Conservation (phyloP, 441 rosid genomes). For the Codiaeum variegatum region DNA sequence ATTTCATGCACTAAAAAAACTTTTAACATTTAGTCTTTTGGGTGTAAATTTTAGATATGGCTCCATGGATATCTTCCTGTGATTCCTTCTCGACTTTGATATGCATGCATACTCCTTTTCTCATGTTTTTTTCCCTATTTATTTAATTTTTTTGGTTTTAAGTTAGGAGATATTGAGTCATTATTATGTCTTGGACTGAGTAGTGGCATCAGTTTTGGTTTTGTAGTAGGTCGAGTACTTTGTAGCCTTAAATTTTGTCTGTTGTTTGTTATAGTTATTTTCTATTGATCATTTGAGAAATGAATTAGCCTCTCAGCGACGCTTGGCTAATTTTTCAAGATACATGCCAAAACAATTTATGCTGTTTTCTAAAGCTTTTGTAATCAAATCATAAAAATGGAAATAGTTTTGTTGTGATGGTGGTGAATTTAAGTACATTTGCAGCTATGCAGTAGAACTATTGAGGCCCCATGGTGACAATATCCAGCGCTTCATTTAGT, state of each 20-base stretch:
- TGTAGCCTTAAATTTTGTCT: not conserved
- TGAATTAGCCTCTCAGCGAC: not conserved
- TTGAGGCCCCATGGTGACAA: too few relatives aligned
- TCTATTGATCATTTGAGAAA: conserved; percentile 12
- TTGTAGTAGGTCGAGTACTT: conserved; percentile 23
- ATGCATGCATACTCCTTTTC: conserved; percentile 27
- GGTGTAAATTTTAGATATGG: conserved; percentile 52
- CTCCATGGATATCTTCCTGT: conserved; percentile 26
- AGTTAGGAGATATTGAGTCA: conserved; percentile 25
- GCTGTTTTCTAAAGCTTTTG: too few relatives aligned
- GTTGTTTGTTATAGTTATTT: conserved; percentile 1
- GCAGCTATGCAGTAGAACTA: too few relatives aligned
- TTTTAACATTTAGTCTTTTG: conserved; percentile 28
- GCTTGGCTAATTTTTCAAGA: not conserved
- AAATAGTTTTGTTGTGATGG: too few relatives aligned
- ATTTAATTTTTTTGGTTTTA: not conserved
- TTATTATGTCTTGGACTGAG: conserved; percentile 23
- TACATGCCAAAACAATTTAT: too few relatives aligned
- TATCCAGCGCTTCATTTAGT: too few relatives aligned
- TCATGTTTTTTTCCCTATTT: not conserved
- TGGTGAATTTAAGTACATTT: too few relatives aligned
- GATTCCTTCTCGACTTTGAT: conserved; percentile 26
- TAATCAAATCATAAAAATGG: too few relatives aligned
- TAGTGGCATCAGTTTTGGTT: conserved; percentile 41
- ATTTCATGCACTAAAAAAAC: conserved; percentile 22